A percentile compares a stretch with the other conserved stretches of the same genome.
Evolutionary conservation across 164 flowering plant genomes (phyloP).

Genomic region (Chloranthus sessilifolius): DNA sequence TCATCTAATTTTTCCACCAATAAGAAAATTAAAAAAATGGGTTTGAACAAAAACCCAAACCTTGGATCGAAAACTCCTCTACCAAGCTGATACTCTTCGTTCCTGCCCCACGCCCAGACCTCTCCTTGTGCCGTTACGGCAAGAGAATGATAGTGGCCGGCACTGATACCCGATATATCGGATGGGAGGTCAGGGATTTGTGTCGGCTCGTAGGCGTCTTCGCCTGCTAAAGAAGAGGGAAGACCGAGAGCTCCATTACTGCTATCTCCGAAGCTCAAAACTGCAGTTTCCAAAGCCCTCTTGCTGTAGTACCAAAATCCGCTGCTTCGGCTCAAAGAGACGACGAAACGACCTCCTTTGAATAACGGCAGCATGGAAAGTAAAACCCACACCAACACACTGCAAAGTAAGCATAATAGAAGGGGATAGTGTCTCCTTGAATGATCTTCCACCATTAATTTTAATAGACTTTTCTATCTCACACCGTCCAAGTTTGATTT

Average conservation of each 20-base stretch:
- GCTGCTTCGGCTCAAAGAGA: background rate
- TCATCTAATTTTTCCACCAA: too few relatives aligned
- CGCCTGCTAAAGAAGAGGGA: constrained; percentile 35
- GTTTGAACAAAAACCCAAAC: constrained; percentile 16
- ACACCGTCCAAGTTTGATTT: too few relatives aligned
- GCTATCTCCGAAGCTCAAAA: constrained; percentile 89
- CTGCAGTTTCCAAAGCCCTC: background rate
- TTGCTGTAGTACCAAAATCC: background rate
- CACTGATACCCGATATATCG: constrained; percentile 42
- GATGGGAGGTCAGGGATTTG: constrained; percentile 55
- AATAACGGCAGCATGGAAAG: background rate
- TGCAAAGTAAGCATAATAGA: too few relatives aligned
- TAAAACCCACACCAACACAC: too few relatives aligned
- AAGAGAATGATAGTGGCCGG: constrained; percentile 96
- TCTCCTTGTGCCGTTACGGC: constrained; percentile 67
- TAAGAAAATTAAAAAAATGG: background rate
- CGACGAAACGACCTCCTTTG: background rate
- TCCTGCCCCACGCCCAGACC: constrained; percentile 95
- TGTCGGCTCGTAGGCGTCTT: constrained; percentile 83
- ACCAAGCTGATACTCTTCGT: constrained; percentile 78
- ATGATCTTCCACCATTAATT: too few relatives aligned
- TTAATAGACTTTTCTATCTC: too few relatives aligned
- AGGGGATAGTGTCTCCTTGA: too few relatives aligned
- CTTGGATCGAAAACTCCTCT: constrained; percentile 44
- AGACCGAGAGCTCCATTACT: constrained; percentile 83